Evolutionary conservation across 2,329 filamentous ascomycete genomes (phyloP).

Genomic region (Pseudogymnoascus sp.): DNA sequence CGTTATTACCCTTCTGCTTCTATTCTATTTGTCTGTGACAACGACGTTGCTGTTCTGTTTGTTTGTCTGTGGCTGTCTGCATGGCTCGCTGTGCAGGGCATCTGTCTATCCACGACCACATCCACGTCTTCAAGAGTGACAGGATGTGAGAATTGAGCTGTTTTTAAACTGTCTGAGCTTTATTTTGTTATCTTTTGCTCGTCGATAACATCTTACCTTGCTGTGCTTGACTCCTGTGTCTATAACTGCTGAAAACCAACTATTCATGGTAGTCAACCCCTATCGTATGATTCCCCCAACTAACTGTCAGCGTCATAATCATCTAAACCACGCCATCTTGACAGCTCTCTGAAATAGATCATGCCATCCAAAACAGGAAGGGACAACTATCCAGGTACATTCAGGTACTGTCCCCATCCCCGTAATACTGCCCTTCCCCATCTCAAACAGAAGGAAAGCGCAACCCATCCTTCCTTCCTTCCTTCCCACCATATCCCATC

Average conservation of each 20-base stretch:
- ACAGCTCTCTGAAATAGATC: background rate
- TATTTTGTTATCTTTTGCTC: background rate
- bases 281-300: background rate
- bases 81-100: background rate
- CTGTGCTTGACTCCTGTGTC: background rate
- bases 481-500: background rate
- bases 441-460: background rate
- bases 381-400: background rate
- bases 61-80: background rate
- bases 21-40: background rate
- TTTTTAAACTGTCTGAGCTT: background rate
- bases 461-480: background rate
- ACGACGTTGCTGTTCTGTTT: background rate
- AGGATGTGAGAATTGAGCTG: background rate
- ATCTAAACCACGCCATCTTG: background rate
- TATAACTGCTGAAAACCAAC: background rate
- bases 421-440: background rate
- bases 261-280: background rate
- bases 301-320: background rate
- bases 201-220: background rate
- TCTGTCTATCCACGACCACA: background rate
- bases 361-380: background rate
- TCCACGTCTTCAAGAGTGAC: background rate
- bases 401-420: background rate
- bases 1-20: background rate